These are phyloP conservation scores for Bretziella fagacearum DNA, from an alignment of 2,329 filamentous ascomycete genomes.

Conservation along the genomic window DNA sequence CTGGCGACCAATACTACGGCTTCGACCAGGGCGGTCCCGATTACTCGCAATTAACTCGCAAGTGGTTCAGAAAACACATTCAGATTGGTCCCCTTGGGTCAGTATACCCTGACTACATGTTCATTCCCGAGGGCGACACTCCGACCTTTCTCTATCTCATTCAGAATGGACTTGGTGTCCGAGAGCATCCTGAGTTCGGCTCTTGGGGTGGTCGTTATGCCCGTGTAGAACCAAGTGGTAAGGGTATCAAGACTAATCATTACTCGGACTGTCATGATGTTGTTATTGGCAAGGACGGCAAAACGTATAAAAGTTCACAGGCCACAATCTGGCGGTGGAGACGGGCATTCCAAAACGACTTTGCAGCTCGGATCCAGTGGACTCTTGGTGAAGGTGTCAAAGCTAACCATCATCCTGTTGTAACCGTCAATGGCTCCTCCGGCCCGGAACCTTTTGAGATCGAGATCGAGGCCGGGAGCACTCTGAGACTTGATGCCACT, in stretches of 20 bases:
- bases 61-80: slow-evolving; percentile 36
- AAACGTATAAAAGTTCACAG: slow-evolving; percentile 14
- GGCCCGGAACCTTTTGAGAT: slow-evolving; percentile 25
- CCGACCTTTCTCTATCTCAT: slow-evolving; percentile 33
- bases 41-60: slow-evolving; percentile 28
- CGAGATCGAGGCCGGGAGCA: slow-evolving; percentile 25
- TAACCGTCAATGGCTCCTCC: slow-evolving; percentile 25
- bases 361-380: slow-evolving; percentile 28
- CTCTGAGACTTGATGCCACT: slow-evolving; percentile 28
- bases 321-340: slow-evolving; percentile 29
- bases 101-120: slow-evolving; percentile 30
- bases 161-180: slow-evolving; percentile 30
- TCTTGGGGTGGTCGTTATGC: slow-evolving; percentile 34
- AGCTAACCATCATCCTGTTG: slow-evolving; percentile 31
- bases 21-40: slow-evolving; percentile 28
- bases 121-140: slow-evolving; percentile 36
- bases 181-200: slow-evolving; percentile 30
- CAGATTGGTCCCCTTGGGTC: slow-evolving; percentile 30
- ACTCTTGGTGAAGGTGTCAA: slow-evolving; percentile 19
- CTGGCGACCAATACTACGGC: slow-evolving; percentile 21
- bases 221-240: neutral
- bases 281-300: slow-evolving; percentile 19
- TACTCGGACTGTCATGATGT: slow-evolving; percentile 21
- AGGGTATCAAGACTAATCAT: slow-evolving; percentile 16
- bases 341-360: slow-evolving; percentile 26